A percentile compares a stretch with the other conserved stretches of the same genome.
Conservation (phyloP, 176 grass and related monocot genomes). For the Secale cereale region DNA sequence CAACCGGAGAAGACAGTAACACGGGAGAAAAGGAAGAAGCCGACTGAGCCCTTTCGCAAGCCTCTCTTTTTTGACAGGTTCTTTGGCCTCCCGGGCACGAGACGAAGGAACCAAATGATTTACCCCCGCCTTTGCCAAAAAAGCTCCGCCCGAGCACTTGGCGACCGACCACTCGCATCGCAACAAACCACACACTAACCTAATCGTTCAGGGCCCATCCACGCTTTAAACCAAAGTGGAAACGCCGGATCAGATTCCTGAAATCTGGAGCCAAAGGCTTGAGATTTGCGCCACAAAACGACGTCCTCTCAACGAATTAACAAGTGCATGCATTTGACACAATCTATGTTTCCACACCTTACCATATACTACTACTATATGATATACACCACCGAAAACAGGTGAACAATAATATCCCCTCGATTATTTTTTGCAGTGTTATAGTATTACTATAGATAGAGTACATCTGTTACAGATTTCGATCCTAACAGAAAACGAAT, state of each 20-base stretch:
- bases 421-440: background rate
- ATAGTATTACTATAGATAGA: background rate
- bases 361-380: no score
- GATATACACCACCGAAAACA: background rate
- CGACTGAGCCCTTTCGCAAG: background rate
- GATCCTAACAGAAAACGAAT: slow-evolving; percentile 27
- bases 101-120: slow-evolving; percentile 23
- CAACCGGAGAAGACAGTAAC: background rate
- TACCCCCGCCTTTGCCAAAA: background rate
- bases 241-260: slow-evolving; percentile 30
- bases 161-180: slow-evolving; percentile 29
- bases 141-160: slow-evolving; percentile 16
- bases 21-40: slow-evolving; percentile 6
- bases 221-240: slow-evolving; percentile 13
- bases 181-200: slow-evolving; percentile 1
- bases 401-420: background rate
- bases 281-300: slow-evolving; percentile 44
- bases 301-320: background rate
- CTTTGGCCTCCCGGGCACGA: slow-evolving; percentile 6
- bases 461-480: background rate
- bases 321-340: background rate
- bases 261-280: slow-evolving; percentile 25
- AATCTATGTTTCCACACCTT: background rate
- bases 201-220: slow-evolving; percentile 19
- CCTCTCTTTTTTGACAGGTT: background rate